Base-by-base conservation (phyloP, 805 yeast genomes). In the Candida hungchunana region DNA sequence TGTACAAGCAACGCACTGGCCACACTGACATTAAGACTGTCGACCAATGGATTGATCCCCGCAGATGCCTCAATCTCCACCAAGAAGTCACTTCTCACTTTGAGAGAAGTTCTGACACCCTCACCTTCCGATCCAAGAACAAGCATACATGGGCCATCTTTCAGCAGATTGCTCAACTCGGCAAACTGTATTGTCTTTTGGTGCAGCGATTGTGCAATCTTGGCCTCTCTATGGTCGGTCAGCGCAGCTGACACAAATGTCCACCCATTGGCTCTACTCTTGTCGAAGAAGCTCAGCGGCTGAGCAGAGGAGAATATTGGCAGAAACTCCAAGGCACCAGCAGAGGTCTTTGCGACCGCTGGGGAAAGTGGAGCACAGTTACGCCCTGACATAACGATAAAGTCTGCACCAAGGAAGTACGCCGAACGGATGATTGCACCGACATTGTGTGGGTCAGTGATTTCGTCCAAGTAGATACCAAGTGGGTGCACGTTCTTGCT, bases 21-120 rank as follows among this genome's bases (percentile, higher is more conserved):
- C 7, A 88, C 96, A 53, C 93, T 84, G 21, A 86, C 97, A 54
- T 88, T 88, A 51, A 88, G 63, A 20, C 95, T 83, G 53, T 87
- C 96, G 25, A 88, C 79, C 15, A 46, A 42, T 2, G 62, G 61
- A 26, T 51, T 58, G 4, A 50, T 55, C 12, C 37, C 44, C 21
- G 66, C 44, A 6, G 62, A 58, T 29, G 62, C 58, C 11, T 46
- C 32, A 7, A 67, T 58, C 31, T 56, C 57, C 2, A 66, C 70
- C 18, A 59, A 42, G 37, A 51, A 62, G 41, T 81, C 83, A 33
- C 85, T 74, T 47, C 75, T 64, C 35, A 75, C 61, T 42, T 75
- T 63, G 46, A 88, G 51, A 30, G 76, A 72, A 7, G 80, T 80
- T 35, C 96, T 67, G 18, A 88, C 75, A 24, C 97, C 97, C 6